Conservation (phyloP, 2,329 filamentous ascomycete genomes). For the Cladosporium cucumerinum region DNA sequence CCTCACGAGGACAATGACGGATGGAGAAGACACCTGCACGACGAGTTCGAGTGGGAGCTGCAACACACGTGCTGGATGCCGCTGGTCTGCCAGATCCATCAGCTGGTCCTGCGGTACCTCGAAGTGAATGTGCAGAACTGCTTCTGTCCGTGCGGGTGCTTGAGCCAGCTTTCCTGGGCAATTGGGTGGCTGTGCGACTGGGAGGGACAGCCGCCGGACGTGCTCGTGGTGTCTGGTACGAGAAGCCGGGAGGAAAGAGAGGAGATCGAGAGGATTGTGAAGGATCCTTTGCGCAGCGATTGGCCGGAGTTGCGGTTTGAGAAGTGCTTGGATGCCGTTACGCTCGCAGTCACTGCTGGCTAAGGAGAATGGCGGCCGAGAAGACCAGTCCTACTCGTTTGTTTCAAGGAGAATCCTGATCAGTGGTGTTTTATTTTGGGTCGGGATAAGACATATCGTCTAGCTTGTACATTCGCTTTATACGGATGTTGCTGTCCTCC, state of each 20-base stretch:
- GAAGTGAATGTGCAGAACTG: conserved; percentile 17
- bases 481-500: neutral
- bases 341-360: neutral
- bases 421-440: neutral
- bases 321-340: neutral
- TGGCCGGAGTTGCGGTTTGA: conserved; percentile 1
- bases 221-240: conserved; percentile 14
- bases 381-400: neutral
- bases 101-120: neutral
- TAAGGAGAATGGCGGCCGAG: neutral
- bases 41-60: conserved; percentile 15
- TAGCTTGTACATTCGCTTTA: neutral
- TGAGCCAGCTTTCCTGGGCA: conserved; percentile 9
- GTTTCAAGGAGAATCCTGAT: neutral
- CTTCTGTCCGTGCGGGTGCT: conserved; percentile 14
- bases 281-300: neutral
- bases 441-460: neutral
- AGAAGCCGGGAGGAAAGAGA: neutral
- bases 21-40: conserved; percentile 6
- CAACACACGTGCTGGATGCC: conserved; percentile 16
- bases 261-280: conserved; percentile 7
- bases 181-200: conserved; percentile 14
- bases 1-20: neutral
- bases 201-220: conserved; percentile 12
- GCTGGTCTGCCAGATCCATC: conserved; percentile 10